These are phyloP conservation scores for Heracleum sosnowskyi DNA, from an alignment of 129 eudicot genomes.

Conservation along the genomic window DNA sequence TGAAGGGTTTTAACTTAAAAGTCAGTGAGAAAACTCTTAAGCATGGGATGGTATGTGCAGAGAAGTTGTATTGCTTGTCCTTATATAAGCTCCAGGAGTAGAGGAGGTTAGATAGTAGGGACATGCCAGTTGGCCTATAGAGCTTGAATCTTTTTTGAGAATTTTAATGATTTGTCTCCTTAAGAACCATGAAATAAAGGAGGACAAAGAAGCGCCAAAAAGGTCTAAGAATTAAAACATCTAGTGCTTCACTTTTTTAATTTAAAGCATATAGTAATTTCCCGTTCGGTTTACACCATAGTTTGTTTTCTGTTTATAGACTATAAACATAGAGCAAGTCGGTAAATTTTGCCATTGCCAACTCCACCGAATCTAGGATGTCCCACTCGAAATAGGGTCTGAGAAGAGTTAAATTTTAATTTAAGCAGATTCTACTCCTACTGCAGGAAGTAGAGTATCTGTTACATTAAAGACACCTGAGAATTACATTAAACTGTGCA, in stretches of 20 bases:
- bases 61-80: constrained; percentile 26
- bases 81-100: constrained; percentile 46
- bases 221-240: constrained; percentile 16
- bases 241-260: neutral
- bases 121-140: constrained; percentile 29
- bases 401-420: neutral
- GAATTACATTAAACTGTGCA: neutral
- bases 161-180: constrained; percentile 22
- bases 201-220: constrained; percentile 12
- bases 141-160: constrained; percentile 17
- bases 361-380: neutral
- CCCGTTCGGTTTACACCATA: neutral
- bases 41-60: constrained; percentile 21
- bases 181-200: constrained; percentile 23
- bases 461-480: neutral
- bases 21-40: constrained; percentile 14
- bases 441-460: neutral
- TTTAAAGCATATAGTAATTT: neutral
- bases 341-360: neutral
- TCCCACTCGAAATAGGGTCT: neutral
- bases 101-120: constrained; percentile 25
- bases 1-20: constrained; percentile 5
- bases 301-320: neutral
- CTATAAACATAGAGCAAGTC: neutral
- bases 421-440: neutral